Percentiles rank a stretch among this genome's conserved stretches.
These are phyloP conservation scores for Calcarisporium arbuscula DNA, from an alignment of 2,329 filamentous ascomycete genomes.

Conservation along the genomic window DNA sequence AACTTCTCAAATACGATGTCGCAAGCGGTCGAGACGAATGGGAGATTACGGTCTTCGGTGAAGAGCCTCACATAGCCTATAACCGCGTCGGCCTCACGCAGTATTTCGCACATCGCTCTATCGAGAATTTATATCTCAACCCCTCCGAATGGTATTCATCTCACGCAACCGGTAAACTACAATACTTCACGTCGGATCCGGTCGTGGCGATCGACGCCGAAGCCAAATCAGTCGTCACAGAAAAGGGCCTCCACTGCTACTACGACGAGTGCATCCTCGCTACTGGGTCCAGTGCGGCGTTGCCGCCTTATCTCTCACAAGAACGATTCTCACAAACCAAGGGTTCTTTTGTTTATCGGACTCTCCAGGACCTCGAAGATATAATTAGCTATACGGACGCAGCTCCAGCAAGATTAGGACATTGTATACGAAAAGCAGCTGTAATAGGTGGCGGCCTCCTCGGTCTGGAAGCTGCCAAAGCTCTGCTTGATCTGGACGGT, in stretches of 20 bases:
- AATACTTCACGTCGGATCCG: slow-evolving; percentile 55
- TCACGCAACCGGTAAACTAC: slow-evolving; percentile 46
- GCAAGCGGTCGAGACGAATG: slow-evolving; percentile 70
- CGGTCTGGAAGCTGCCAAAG: slow-evolving; percentile 45
- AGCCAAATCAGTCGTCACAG: slow-evolving; percentile 62
- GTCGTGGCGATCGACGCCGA: slow-evolving; percentile 59
- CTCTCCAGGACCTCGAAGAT: slow-evolving; percentile 71
- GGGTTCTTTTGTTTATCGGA: slow-evolving; percentile 85
- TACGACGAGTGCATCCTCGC: slow-evolving; percentile 82
- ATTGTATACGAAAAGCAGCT: slow-evolving; percentile 61
- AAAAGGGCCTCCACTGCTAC: slow-evolving; percentile 59
- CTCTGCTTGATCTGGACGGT: slow-evolving; percentile 5
- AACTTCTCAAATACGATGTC: slow-evolving; percentile 77
- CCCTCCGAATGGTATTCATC: slow-evolving; percentile 64
- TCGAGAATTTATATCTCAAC: slow-evolving; percentile 85
- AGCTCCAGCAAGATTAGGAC: slow-evolving; percentile 59
- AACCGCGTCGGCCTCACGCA: slow-evolving; percentile 85
- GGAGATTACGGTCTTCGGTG: slow-evolving; percentile 77
- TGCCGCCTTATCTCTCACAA: slow-evolving; percentile 67
- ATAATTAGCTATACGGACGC: slow-evolving; percentile 68
- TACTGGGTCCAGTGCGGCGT: slow-evolving; percentile 77
- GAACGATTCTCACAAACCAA: slow-evolving; percentile 69
- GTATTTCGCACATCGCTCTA: slow-evolving; percentile 79
- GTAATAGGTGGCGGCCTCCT: slow-evolving; percentile 82
- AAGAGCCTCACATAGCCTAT: slow-evolving; percentile 82